Base-by-base conservation (phyloP, 345 rosid species). In the Xanthoceras sorbifolium region DNA sequence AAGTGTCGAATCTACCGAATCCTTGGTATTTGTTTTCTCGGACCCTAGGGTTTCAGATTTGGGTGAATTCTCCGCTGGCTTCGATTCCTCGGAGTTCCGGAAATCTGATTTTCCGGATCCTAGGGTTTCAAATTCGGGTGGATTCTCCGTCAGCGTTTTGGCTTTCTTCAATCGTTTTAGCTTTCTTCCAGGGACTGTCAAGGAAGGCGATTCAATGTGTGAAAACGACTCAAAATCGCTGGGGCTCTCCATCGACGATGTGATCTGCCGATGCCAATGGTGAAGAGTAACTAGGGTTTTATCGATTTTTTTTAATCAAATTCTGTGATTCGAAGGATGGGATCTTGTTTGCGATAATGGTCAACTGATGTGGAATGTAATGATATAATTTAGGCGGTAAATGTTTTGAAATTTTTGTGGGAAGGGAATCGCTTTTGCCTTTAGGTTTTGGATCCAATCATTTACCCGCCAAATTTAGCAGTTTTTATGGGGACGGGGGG, bases 111-210 rank as follows among this genome's bases (percentile, higher is more conserved):
- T 67, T 29, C 23, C 81, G 34, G 40, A 38, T 57, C 36, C 80
- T 14, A 67, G 68, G 60, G 76, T 5, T 72, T 84, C 78, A 64
- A 36, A 61, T 23, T 6, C 9, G 2, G 83, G 50, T 14, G 82
- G 83, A 57, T 72, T 73, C 5, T 64, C 82, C n/a, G 64, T 64
- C 1, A 74, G 75, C 15, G 79, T n/a, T 26, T 77, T 75, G 14
- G 87, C 82, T 64, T 81, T 90, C 84, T 86, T 93, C 74, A 95
- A 80, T 83, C 96, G 93, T 76, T 92, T 87, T 34, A 95, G 89
- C 88, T 82, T 88, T 60, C 90, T 83, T 32, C 69, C 85, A 2
- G 82, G 82, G 71, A 81, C 70, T 0, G 88, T 88, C 70, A 88
- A 82, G 48, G 88, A 80, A 42, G 84, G 73, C 40, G 75, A 64